A percentile compares a stretch with the other conserved stretches of the same genome.
These are phyloP conservation scores for Chiua virens DNA, from an alignment of 768 basidiomycete genomes.

Conservation along the genomic window DNA sequence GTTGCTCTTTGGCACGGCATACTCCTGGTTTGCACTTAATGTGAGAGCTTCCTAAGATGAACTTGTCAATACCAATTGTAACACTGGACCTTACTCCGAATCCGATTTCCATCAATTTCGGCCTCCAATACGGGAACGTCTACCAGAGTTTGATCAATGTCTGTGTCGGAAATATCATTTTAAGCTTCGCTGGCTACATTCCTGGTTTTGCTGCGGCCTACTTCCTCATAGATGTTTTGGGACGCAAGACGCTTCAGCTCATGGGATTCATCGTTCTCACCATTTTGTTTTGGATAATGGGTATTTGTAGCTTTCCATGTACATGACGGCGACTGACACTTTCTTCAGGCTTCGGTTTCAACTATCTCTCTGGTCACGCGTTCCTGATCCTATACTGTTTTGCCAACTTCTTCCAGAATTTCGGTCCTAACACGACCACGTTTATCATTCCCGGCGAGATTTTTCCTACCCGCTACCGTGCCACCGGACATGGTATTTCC, in stretches of 20 bases:
- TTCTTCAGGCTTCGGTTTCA: too few relatives aligned
- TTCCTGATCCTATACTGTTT: constrained; percentile 74
- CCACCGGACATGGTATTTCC: too few relatives aligned
- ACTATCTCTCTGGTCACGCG: too few relatives aligned
- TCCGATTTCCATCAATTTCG: too few relatives aligned
- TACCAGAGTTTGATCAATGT: constrained; percentile 63
- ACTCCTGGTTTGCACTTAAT: constrained; percentile 86
- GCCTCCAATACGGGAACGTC: too few relatives aligned
- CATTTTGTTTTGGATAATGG: constrained; percentile 62
- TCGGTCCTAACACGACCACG: constrained; percentile 47
- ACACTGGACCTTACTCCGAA: too few relatives aligned
- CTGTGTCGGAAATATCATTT: too few relatives aligned
- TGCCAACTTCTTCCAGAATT: constrained; percentile 71
- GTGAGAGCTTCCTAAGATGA: constrained; percentile 47
- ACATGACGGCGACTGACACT: too few relatives aligned
- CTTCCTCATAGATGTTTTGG: constrained; percentile 66
- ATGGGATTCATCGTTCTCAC: constrained; percentile 72
- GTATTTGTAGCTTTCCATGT: constrained; percentile 37
- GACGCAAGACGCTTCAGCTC: too few relatives aligned
- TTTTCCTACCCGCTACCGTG: too few relatives aligned
- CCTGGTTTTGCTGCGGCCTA: constrained; percentile 62
- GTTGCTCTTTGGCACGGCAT: constrained; percentile 69
- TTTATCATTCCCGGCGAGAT: constrained; percentile 78
- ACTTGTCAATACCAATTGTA: not conserved
- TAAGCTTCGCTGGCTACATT: constrained; percentile 71